Conservation (phyloP, 2,329 filamentous ascomycete species). For the Tolypocladium guangdongense region DNA sequence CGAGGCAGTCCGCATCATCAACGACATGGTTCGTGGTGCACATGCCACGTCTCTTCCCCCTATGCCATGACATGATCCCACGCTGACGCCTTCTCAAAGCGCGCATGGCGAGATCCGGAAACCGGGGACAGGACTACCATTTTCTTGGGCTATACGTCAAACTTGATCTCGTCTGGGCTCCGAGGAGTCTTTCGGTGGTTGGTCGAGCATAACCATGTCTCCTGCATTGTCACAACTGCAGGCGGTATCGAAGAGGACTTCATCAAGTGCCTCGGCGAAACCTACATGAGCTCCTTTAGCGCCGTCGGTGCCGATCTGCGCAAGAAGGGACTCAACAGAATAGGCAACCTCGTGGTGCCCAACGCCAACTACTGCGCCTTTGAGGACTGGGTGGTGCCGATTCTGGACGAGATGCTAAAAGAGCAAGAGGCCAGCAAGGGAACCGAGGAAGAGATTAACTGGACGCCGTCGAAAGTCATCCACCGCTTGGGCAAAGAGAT, state of each 20-base stretch:
- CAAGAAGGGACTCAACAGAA: constrained; percentile 81
- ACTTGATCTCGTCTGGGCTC: constrained; percentile 91
- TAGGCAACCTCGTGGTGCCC: constrained; percentile 89
- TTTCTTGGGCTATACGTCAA: constrained; percentile 95
- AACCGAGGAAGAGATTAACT: constrained; percentile 61
- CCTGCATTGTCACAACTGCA: constrained; percentile 87
- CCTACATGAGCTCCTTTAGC: constrained; percentile 82
- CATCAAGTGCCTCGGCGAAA: constrained; percentile 93
- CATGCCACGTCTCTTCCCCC: not conserved
- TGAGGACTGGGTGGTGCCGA: constrained; percentile 94
- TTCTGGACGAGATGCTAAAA: constrained; percentile 85
- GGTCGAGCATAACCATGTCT: constrained; percentile 85
- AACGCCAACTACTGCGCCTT: constrained; percentile 95
- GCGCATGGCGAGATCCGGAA: constrained; percentile 71
- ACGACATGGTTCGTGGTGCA: constrained; percentile 71
- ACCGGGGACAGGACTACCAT: constrained; percentile 76
- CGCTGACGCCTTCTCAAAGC: constrained; percentile 26
- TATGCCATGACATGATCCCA: not conserved
- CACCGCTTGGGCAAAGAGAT: constrained; percentile 86
- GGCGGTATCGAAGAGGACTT: constrained; percentile 95
- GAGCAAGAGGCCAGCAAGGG: constrained; percentile 78
- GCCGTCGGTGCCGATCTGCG: constrained; percentile 68
- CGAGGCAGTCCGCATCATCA: constrained; percentile 84
- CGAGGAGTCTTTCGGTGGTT: constrained; percentile 87
- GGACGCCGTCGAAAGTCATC: constrained; percentile 92